Percentiles rank a stretch among this genome's conserved stretches.
Evolutionary conservation across 371 early-diverging fungal genomes (phyloP).

Genomic region (Apophysomyces sp.): DNA sequence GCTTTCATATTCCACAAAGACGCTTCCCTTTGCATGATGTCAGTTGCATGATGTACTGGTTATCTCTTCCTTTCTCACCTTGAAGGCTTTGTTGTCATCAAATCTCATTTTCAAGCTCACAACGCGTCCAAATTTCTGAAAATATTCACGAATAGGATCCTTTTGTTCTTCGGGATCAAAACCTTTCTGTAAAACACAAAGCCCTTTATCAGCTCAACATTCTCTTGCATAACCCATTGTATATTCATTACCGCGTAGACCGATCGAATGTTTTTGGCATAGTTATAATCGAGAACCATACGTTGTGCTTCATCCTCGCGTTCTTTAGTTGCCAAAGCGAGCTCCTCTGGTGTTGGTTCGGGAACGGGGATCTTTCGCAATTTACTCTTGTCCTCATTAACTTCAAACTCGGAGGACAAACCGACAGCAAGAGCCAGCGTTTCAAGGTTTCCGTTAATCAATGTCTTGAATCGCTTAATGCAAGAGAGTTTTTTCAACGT

Average conservation of each 20-base stretch:
- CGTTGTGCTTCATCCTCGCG: conserved; percentile 4
- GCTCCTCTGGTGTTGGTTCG: conserved; percentile 4
- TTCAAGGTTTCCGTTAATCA: conserved; percentile 32
- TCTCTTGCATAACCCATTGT: neutral
- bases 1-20: conserved; percentile 47
- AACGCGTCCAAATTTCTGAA: conserved; percentile 39
- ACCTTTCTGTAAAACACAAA: conserved; percentile 29
- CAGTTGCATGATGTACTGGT: neutral
- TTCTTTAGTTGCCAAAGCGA: conserved; percentile 4
- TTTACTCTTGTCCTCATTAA: conserved; percentile 43
- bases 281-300: conserved; percentile 11
- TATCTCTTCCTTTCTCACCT: conserved; percentile 6
- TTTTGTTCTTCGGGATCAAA: conserved; percentile 22
- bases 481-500: conserved; percentile 35
- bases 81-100: conserved; percentile 34
- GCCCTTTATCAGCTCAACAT: neutral
- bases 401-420: conserved; percentile 26
- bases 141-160: conserved; percentile 25
- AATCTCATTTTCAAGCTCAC: conserved; percentile 30
- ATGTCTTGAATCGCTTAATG: conserved; percentile 44
- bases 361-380: conserved; percentile 18
- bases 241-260: conserved; percentile 41
- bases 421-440: conserved; percentile 28
- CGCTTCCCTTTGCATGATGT: conserved; percentile 29
- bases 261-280: conserved; percentile 27